These are phyloP conservation scores for Ustanciosporium gigantosporum DNA, from an alignment of 1,284 basidiomycete species.

Conservation along the genomic window DNA sequence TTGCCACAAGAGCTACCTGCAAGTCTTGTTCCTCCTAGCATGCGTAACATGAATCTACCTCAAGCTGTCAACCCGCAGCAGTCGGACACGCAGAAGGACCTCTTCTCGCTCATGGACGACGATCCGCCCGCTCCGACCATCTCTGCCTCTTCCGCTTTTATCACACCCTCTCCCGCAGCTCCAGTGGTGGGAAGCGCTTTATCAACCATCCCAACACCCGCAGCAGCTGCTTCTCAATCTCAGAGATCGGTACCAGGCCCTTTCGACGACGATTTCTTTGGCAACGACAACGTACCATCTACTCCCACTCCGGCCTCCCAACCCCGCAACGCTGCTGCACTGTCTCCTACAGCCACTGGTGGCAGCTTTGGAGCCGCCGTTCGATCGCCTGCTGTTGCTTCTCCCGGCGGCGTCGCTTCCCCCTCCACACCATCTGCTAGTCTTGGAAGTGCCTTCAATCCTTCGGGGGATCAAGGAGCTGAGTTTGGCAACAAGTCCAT, in stretches of 20 bases:
- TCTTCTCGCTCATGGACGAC: slow-evolving; percentile 69
- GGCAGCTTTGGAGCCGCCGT: slow-evolving; percentile 32
- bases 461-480: slow-evolving; percentile 24
- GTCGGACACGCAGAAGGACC: slow-evolving; percentile 61
- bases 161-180: slow-evolving; percentile 28
- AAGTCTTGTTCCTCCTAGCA: slow-evolving; percentile 78
- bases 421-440: slow-evolving; percentile 22
- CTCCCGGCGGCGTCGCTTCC: slow-evolving; percentile 17
- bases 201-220: slow-evolving; percentile 58
- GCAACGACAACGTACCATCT: slow-evolving; percentile 13
- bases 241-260: slow-evolving; percentile 32
- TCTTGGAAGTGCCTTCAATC: slow-evolving; percentile 22
- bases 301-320: slow-evolving; percentile 13
- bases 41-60: slow-evolving; percentile 64
- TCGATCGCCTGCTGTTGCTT: slow-evolving; percentile 19
- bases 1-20: slow-evolving; percentile 72
- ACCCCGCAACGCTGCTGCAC: slow-evolving; percentile 15
- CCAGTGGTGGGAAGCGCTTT: slow-evolving; percentile 15
- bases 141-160: slow-evolving; percentile 51
- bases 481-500: slow-evolving; percentile 48
- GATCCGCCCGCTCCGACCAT: slow-evolving; percentile 63
- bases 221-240: slow-evolving; percentile 61
- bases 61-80: slow-evolving; percentile 49
- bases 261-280: slow-evolving; percentile 53
- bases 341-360: slow-evolving; percentile 41